phyloP scores from a whole-genome alignment of 1,284 basidiomycete genomes.

The Ganoderma resinaceum region DNA sequence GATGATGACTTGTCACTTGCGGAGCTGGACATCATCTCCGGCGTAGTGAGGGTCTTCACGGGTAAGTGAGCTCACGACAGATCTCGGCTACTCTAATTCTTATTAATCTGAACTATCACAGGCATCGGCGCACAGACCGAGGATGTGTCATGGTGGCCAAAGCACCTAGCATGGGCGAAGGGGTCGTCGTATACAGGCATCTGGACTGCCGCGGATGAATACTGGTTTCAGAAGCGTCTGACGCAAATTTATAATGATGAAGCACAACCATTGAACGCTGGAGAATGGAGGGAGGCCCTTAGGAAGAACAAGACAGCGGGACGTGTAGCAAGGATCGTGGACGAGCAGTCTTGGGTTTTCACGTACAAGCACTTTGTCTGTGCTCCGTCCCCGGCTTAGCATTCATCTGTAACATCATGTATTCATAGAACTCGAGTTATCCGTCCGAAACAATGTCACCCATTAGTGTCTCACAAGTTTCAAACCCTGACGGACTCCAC shows the following conservation, averaged over 20 bases:
- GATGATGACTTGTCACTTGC: not conserved
- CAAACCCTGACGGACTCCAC: too few relatives aligned
- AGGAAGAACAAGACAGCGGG: not conserved
- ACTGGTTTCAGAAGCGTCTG: not conserved
- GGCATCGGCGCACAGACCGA: not conserved
- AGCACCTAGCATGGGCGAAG: not conserved
- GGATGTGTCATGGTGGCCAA: not conserved
- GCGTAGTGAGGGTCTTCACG: not conserved
- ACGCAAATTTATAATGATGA: not conserved
- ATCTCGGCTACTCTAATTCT: too few relatives aligned
- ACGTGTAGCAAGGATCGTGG: not conserved
- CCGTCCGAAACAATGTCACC: too few relatives aligned
- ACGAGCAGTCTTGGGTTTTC: not conserved
- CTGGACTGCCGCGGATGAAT: not conserved
- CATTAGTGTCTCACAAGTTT: too few relatives aligned
- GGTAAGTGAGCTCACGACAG: not conserved
- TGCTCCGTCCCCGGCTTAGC: too few relatives aligned
- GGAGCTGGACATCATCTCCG: not conserved
- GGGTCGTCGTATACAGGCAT: not conserved
- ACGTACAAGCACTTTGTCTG: not conserved
- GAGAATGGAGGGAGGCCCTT: not conserved
- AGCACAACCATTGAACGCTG: not conserved
- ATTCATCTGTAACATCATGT: too few relatives aligned
- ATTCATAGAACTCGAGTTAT: too few relatives aligned
- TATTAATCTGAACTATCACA: not conserved